Evolutionary conservation across 768 basidiomycete species (phyloP).

Genomic region (Jaapia argillacea): DNA sequence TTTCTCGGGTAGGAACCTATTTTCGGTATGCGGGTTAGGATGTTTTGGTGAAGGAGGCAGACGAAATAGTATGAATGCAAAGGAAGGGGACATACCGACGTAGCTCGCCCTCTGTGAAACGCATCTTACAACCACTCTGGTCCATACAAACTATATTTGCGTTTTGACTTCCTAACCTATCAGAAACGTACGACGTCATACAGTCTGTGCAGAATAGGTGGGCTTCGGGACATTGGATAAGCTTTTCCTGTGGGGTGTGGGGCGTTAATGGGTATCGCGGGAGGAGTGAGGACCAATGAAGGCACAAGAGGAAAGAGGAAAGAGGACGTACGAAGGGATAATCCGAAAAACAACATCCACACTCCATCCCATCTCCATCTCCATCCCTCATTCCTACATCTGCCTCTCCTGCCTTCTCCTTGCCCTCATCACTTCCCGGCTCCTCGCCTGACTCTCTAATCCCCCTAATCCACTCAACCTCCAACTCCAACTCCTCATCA

Average conservation of each 20-base stretch:
- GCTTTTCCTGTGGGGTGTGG: conserved; percentile 44
- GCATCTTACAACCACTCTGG: conserved; percentile 56
- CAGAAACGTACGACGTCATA: conserved; percentile 58
- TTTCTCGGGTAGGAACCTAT: conserved; percentile 46
- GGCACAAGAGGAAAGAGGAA: neutral
- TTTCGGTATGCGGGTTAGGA: neutral
- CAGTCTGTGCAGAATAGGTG: conserved; percentile 81
- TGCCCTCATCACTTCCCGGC: conserved; percentile 5
- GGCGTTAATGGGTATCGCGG: conserved; percentile 2
- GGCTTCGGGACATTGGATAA: conserved; percentile 84
- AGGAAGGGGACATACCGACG: conserved; percentile 20
- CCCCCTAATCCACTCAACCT: conserved; percentile 35
- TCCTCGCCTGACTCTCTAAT: conserved; percentile 19
- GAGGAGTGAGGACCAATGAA: neutral
- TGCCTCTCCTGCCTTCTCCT: conserved; percentile 19
- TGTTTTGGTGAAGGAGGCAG: neutral
- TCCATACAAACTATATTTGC: conserved; percentile 74
- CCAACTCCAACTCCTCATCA: conserved; percentile 36
- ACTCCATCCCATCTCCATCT: conserved; percentile 63
- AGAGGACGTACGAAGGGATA: conserved; percentile 54
- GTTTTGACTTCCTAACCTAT: conserved; percentile 53
- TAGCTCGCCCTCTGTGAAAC: conserved; percentile 64
- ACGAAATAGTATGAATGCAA: neutral
- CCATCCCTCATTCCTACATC: conserved; percentile 30
- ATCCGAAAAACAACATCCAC: conserved; percentile 76